These are phyloP conservation scores for Suhomyces vadensis DNA, from an alignment of 805 yeast species.

Conservation along the genomic window DNA sequence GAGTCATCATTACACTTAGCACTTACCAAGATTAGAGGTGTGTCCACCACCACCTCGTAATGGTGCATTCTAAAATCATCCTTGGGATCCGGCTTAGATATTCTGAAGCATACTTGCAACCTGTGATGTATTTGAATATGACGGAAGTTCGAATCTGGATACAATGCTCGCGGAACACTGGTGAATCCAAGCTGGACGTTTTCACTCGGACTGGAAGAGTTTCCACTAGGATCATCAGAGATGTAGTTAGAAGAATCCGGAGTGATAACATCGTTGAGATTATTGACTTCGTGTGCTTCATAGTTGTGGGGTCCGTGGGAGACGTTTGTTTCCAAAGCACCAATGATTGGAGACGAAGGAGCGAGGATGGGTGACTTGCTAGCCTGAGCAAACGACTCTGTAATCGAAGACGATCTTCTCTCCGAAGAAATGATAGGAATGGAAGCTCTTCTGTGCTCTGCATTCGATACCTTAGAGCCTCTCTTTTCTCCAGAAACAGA, in stretches of 20 bases:
- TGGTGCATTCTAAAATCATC: conserved; percentile 57
- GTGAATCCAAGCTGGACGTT: conserved; percentile 40
- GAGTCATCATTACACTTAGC: conserved; percentile 43
- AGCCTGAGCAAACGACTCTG: not conserved
- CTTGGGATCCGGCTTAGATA: conserved; percentile 59
- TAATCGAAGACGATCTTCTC: not conserved
- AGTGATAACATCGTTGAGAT: conserved; percentile 20
- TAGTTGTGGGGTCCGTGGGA: conserved; percentile 20
- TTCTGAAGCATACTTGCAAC: conserved; percentile 67
- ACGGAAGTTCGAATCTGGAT: conserved; percentile 64
- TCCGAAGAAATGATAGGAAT: conserved; percentile 14
- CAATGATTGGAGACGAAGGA: conserved; percentile 39
- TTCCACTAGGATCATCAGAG: conserved; percentile 24
- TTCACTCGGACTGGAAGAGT: conserved; percentile 17
- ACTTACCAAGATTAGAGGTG: conserved; percentile 58
- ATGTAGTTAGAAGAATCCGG: conserved; percentile 34
- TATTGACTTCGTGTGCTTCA: not conserved
- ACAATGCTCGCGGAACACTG: conserved; percentile 41
- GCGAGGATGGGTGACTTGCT: conserved; percentile 10
- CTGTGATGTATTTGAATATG: conserved; percentile 67
- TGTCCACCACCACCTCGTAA: conserved; percentile 78
- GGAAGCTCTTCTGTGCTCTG: conserved; percentile 31
- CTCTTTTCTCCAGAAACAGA: not conserved
- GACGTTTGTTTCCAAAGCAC: conserved; percentile 41
- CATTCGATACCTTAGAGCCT: conserved; percentile 9